These are phyloP conservation scores for Silene uniflora DNA, from an alignment of 148 eudicot species.

Conservation along the genomic window DNA sequence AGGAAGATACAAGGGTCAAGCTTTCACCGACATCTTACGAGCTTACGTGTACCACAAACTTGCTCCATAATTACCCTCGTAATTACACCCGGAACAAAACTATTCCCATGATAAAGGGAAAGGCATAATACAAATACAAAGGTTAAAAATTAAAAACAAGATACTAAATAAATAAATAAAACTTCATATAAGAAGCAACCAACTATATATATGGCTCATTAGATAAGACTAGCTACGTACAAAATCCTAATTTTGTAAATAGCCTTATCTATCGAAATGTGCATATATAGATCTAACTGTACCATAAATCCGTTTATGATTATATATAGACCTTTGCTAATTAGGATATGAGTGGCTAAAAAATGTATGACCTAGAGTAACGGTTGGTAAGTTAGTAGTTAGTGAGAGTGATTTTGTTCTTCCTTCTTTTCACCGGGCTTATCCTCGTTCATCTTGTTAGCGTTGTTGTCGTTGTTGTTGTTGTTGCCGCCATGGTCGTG, in stretches of 20 bases:
- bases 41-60: no score
- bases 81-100: no score
- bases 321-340: constrained; percentile 17
- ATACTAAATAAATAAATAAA: background rate
- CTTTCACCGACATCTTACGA: no score
- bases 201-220: background rate
- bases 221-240: background rate
- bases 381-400: background rate
- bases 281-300: background rate
- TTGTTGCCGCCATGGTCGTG: background rate
- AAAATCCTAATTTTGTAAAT: background rate
- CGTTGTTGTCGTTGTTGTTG: background rate
- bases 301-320: background rate
- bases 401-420: constrained; percentile 6
- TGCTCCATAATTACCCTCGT: no score
- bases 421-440: constrained; percentile 4
- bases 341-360: background rate
- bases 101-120: constrained; percentile 13
- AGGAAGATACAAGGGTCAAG: no score
- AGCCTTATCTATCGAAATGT: background rate
- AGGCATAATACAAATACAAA: constrained; percentile 11
- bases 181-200: constrained; percentile 14
- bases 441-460: background rate
- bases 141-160: constrained; percentile 10
- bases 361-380: constrained; percentile 1